Evolutionary conservation across 192 early-diverging fungal species (phyloP), one percentile per base, ranked within the genome.

Genomic region (Coemansia sp.): DNA sequence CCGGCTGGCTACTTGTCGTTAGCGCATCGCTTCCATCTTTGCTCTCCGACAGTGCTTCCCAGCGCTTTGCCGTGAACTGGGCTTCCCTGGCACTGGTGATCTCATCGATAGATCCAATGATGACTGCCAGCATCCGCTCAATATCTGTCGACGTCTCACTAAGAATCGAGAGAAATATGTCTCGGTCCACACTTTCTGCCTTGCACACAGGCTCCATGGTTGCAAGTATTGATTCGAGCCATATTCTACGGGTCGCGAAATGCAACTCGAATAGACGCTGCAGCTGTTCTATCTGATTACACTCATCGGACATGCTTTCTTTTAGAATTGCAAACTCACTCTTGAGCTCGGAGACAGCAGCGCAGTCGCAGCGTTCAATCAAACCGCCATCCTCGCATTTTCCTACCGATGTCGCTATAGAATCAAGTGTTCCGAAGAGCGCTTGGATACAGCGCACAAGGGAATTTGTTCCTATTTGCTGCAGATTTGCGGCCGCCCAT

Each of bases 221-320:
- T 2, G 35, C 34, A 20, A 74, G 28, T 16, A 74, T 43, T 0
- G 26, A 7, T 20, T 62, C 45, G 20, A 80, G 46, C 78, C 78
- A 80, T 34, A 49, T n/a, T 20, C 39, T 61, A 3, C 78, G 78
- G 18, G 68, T 20, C 6, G 68, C 43, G 72, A 80, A 80, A 28
- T 64, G 66, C 40, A 56, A 12, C 2, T 49, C 40, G 28, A 74
- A 75, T 16, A 53, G 56, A 1, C 18, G 31, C 15, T 63, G 58
- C 16, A 71, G 55, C 12, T 30, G 18, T 8, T 78, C 75, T 21
- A 79, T 26, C 21, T 63, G 25, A 45, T 25, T 4, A 0, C 15
- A 23, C 20, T 63, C 67, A 30, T 51, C 37, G 16, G 34, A 16
- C 18, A 13, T 46, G 3, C 25, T 18, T 56, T 23, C n/a, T 13